A percentile compares a stretch with the other conserved stretches of the same genome.
These are phyloP conservation scores for Pezicula rhizophila DNA, from an alignment of 2,329 filamentous ascomycete genomes.

Conservation along the genomic window DNA sequence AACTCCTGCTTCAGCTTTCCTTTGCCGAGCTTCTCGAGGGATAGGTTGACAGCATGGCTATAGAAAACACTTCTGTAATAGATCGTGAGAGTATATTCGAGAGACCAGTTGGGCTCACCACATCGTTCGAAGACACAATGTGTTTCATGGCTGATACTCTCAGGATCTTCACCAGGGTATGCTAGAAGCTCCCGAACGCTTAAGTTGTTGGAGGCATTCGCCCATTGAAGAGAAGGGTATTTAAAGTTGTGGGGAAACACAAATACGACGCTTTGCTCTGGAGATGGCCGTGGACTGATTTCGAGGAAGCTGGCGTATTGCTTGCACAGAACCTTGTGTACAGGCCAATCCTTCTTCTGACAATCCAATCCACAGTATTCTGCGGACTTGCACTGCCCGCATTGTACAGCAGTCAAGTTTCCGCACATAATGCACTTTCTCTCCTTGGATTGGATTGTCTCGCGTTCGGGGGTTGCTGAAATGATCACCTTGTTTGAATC, in stretches of 20 bases:
- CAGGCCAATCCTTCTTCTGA: constrained; percentile 2
- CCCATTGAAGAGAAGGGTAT: neutral
- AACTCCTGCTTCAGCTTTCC: too few relatives aligned
- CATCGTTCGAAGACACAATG: too few relatives aligned
- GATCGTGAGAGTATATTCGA: too few relatives aligned
- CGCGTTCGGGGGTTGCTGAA: too few relatives aligned
- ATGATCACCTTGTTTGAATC: too few relatives aligned
- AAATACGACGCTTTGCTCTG: neutral
- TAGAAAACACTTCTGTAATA: too few relatives aligned
- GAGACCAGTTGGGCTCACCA: too few relatives aligned
- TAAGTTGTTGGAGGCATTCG: neutral
- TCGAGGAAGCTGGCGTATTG: neutral
- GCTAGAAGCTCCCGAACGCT: too few relatives aligned
- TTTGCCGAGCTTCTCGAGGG: too few relatives aligned
- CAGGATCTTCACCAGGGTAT: too few relatives aligned
- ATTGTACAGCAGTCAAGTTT: neutral
- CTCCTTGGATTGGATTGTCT: neutral
- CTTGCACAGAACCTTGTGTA: constrained; percentile 4
- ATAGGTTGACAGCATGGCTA: too few relatives aligned
- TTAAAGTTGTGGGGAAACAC: neutral
- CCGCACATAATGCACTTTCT: neutral
- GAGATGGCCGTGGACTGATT: neutral
- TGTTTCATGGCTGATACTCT: too few relatives aligned
- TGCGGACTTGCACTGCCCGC: neutral
- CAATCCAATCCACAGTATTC: neutral